A percentile compares a stretch with the other conserved stretches of the same genome.
phyloP scores from a whole-genome alignment of 2,329 filamentous ascomycete genomes.

The Fusarium keratoplasticum region DNA sequence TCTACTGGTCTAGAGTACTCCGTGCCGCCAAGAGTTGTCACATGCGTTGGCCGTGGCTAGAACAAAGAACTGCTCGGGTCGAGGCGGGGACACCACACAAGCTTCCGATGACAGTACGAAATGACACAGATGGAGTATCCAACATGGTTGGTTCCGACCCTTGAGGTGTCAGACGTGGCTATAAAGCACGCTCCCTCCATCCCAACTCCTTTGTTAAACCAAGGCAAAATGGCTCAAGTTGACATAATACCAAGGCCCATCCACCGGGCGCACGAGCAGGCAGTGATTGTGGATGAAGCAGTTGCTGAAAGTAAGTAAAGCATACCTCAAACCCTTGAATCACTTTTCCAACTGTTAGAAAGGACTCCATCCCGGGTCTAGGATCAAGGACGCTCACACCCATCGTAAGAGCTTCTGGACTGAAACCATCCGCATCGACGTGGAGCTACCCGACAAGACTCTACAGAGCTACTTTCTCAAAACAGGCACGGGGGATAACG shows the following conservation, averaged over 20 bases:
- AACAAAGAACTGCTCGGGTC: neutral
- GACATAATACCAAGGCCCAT: neutral
- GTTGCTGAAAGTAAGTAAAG: neutral
- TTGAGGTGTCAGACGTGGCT: neutral
- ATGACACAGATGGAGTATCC: neutral
- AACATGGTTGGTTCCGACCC: neutral
- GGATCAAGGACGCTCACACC: neutral
- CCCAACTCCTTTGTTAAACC: neutral
- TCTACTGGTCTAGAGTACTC: neutral
- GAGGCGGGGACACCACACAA: neutral
- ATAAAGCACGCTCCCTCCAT: neutral
- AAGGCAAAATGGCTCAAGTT: neutral
- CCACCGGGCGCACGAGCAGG: neutral
- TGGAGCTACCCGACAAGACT: neutral
- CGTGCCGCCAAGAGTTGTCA: neutral
- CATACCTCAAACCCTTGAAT: neutral
- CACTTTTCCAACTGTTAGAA: neutral
- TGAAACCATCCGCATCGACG: neutral
- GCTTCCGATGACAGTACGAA: neutral
- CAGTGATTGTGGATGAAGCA: neutral
- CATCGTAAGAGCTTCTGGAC: neutral
- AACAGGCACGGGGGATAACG: neutral
- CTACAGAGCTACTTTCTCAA: neutral
- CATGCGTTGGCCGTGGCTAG: neutral
- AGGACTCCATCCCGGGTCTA: neutral